Base-by-base conservation (phyloP, 1,139 yeast species). In the Debaryomycetaceae sp. region DNA sequence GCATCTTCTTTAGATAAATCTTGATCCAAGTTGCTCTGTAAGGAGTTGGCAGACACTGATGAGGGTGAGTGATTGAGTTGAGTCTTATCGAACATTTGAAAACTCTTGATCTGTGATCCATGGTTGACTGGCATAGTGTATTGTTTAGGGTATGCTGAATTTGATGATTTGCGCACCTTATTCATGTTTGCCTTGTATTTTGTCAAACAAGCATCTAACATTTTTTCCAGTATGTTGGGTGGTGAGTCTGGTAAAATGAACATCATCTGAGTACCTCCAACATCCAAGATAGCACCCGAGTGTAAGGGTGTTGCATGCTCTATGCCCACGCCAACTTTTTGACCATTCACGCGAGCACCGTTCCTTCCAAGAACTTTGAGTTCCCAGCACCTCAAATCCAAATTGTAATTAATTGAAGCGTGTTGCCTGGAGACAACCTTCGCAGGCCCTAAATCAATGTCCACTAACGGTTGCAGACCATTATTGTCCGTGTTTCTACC, bases 191-290 rank as follows among this genome's bases (percentile, higher is more conserved):
- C 62, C 51, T 65, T 64, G 49, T 68, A 72, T 45, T 65, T 65
- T 6, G 62, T 45, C 48, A 74, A 60, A 44, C 72, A 63, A 44
- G 62, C 55, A 27, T 57, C 69, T 48, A 84, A 63, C 57, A 85
- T 75, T 46, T 69, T 65, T 35, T 69, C 78, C 42, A 82, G 76
- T 14, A 86, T 72, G 29, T 66, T 67, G 1, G 97, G 97, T n/a
- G 83, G 81, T 6, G 88, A 83, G 60, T 91, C 98, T 0, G 99
- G 99, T 52, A 93, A 71, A 34, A 93, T 93, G 62, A 93, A 93
- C 96, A 93, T 93, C 99, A 93, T 93, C 66, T 93, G 99, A 11
- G 96, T 91, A 3, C 97, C 98, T 7, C 98, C 98, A 41, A 93
- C 83, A 60, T 93, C 99, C 49, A 93, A 69, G 17, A 93, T 82